Percentiles rank a stretch among this genome's conserved stretches.
phyloP scores from a whole-genome alignment of 495 filamentous ascomycete genomes.

The Podospora didyma region DNA sequence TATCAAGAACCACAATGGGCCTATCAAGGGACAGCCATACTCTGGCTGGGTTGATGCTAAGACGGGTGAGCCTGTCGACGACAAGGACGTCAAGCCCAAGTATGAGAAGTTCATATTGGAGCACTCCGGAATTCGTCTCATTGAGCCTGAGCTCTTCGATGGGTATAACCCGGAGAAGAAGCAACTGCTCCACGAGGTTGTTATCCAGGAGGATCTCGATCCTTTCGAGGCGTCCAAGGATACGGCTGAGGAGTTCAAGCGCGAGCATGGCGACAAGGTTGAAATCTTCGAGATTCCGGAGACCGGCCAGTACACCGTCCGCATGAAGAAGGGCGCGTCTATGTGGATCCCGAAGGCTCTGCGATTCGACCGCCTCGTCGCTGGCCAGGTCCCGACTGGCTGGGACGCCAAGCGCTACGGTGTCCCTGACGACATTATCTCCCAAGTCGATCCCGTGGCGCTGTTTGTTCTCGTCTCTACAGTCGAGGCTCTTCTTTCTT shows the following conservation, averaged over 20 bases:
- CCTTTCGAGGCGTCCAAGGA: slow-evolving; percentile 97
- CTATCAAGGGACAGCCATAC: slow-evolving; percentile 93
- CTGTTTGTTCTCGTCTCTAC: slow-evolving; percentile 92
- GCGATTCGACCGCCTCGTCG: slow-evolving; percentile 93
- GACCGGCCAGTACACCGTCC: slow-evolving; percentile 89
- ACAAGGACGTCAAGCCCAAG: slow-evolving; percentile 94
- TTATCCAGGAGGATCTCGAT: slow-evolving; percentile 93
- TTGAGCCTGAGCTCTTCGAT: slow-evolving; percentile 94
- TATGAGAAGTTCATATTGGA: slow-evolving; percentile 96
- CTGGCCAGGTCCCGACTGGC: slow-evolving; percentile 92
- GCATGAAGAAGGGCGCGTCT: slow-evolving; percentile 88
- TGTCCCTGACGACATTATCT: slow-evolving; percentile 95
- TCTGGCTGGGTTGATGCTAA: slow-evolving; percentile 97
- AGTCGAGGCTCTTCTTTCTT: slow-evolving; percentile 80
- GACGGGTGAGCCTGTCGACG: slow-evolving; percentile 90
- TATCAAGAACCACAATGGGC: slow-evolving; percentile 98
- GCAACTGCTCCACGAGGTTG: slow-evolving; percentile 94
- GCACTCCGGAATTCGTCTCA: slow-evolving; percentile 94
- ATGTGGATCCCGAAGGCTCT: slow-evolving; percentile 95
- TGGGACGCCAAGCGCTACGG: slow-evolving; percentile 96
- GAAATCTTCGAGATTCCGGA: slow-evolving; percentile 96
- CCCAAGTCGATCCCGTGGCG: slow-evolving; percentile 94
- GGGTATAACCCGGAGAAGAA: slow-evolving; percentile 99
- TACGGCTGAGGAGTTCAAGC: slow-evolving; percentile 94
- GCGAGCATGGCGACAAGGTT: slow-evolving; percentile 93